Base-by-base conservation (phyloP, 306 rosid species). In the Quercus variabilis region DNA sequence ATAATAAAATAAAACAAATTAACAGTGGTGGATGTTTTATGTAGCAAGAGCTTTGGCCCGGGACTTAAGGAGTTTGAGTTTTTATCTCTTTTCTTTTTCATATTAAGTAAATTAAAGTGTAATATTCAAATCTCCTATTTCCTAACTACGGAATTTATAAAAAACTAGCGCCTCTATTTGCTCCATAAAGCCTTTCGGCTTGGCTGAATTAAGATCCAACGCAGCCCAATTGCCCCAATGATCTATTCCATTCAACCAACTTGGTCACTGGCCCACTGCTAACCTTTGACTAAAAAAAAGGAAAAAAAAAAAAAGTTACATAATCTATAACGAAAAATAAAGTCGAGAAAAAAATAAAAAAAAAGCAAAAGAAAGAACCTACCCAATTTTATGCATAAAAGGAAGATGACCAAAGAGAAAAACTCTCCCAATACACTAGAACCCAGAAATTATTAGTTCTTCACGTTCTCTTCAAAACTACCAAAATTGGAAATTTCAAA, bases 361-460 rank as follows among this genome's bases (percentile, higher is more conserved):
- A 30, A 85, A 87, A 87, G 88, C 81, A 84, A 87, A 86, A 83
- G 77, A 74, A 30, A 79, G 74, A 69, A 76, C 75, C 68, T 67
- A 6, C 8, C 46, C 21, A 62, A 38, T 74, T 80, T 64, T 77
- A 69, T 56, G 63, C 63, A 15, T 46, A 69, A 70, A 65, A 46
- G n/a, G 33, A 78, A 26, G 31, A 74, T 25, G 76, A 43, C 74
- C 55, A 54, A 71, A 51, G 23, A 18, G 49, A 55, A 52, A 69
- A 83, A 52, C 74, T 25, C 64, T 56, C 74, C 31, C 5, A 49
- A 60, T 51, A 83, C 58, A 72, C 70, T 55, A 52, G 71, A 64
- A 57, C 60, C 78, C 80, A 67, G 77, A 79, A 74, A 59, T 58
- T 59, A 81, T 41, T 55, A 55, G 28, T 57, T 77, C 82, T 77